Evolutionary conservation across 192 early-diverging fungal genomes (phyloP).

Genomic region (Mortierella alpina): DNA sequence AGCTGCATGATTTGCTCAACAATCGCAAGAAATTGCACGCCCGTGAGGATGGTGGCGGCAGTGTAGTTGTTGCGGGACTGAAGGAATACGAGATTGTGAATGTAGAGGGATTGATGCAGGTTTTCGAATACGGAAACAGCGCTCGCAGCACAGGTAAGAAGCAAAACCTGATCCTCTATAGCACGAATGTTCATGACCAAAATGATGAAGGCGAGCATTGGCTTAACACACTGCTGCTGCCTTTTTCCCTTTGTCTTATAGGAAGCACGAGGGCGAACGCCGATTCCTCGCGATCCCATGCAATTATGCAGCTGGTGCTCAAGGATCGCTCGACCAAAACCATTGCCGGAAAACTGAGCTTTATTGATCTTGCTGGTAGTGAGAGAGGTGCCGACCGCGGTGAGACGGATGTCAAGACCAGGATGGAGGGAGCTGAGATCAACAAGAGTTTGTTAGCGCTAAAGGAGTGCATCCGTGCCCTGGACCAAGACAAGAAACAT

Average conservation of each 20-base stretch:
- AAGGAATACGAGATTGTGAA: conserved; percentile 89
- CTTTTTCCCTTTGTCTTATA: conserved; percentile 41
- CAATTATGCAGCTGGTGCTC: conserved; percentile 93
- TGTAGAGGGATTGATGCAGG: conserved; percentile 88
- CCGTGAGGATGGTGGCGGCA: conserved; percentile 94
- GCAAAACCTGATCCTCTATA: neutral
- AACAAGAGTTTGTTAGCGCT: conserved; percentile 98
- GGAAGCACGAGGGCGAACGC: conserved; percentile 94
- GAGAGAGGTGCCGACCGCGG: conserved; percentile 98
- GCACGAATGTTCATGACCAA: neutral
- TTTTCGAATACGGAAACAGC: conserved; percentile 93
- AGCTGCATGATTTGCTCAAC: conserved; percentile 94
- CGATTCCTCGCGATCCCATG: conserved; percentile 97
- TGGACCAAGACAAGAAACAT: conserved; percentile 95
- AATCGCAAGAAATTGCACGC: conserved; percentile 92
- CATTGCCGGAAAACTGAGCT: conserved; percentile 85
- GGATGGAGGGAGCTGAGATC: conserved; percentile 99
- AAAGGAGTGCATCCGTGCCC: conserved; percentile 97
- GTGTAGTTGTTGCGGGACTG: conserved; percentile 92
- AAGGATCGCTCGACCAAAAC: conserved; percentile 64
- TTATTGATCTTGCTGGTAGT: conserved; percentile 98
- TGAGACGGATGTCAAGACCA: conserved; percentile 91
- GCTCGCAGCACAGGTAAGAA: conserved; percentile 89
- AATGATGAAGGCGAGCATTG: too few species aligned
- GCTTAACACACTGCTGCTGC: neutral